Conservation (phyloP, 2,329 filamentous ascomycete genomes). For the Ciborinia camelliae region DNA sequence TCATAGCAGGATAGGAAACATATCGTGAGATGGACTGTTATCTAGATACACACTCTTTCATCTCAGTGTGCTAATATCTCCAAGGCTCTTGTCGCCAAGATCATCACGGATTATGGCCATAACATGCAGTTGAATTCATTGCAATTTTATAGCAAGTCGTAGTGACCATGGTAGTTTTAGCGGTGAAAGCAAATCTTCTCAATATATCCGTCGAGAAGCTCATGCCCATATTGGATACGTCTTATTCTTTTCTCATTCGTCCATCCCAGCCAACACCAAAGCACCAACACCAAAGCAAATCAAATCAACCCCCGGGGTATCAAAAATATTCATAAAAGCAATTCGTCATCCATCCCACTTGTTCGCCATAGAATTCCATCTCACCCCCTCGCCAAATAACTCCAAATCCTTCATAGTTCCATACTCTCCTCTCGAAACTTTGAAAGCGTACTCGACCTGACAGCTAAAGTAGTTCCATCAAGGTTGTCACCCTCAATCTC, state of each 20-base stretch:
- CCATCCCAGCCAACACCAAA: background rate
- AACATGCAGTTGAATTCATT: no score
- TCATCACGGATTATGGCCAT: no score
- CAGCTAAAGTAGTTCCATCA: background rate
- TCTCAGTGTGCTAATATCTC: no score
- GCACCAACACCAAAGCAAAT: background rate
- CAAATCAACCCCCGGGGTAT: constrained; percentile 6
- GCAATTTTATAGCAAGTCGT: background rate
- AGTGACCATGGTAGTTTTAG: background rate
- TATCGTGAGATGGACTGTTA: no score
- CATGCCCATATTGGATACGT: background rate
- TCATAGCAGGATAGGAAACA: no score
- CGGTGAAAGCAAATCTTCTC: background rate
- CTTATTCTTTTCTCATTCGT: background rate
- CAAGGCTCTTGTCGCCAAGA: no score
- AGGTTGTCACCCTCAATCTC: background rate
- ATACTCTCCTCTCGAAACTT: background rate
- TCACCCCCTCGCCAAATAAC: background rate
- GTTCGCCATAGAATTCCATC: background rate
- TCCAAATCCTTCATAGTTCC: background rate
- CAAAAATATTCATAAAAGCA: constrained; percentile 1
- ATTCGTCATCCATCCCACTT: background rate
- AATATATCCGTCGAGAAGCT: background rate
- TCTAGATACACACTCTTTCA: no score
- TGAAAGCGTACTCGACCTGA: background rate